Evolutionary conservation across 805 yeast genomes (phyloP).

Genomic region (Lachancea mirantina): DNA sequence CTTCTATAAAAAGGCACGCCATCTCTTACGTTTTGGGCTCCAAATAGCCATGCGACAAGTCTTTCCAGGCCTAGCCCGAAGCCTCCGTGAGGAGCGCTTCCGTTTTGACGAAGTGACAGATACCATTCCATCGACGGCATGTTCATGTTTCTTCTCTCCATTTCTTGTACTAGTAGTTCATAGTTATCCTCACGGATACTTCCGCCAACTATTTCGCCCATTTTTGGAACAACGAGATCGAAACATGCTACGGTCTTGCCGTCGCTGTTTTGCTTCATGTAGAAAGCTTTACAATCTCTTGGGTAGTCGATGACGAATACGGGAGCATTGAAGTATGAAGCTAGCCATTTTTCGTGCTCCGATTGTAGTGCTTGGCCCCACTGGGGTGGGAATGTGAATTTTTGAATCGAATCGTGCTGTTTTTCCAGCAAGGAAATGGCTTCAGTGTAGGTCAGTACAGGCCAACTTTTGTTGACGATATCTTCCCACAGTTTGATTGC

Average conservation of each 20-base stretch:
- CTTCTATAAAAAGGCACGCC: slow-evolving; percentile 82
- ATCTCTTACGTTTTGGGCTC: slow-evolving; percentile 75
- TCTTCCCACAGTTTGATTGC: slow-evolving; percentile 53
- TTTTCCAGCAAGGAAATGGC: slow-evolving; percentile 53
- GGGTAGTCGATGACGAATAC: slow-evolving; percentile 92
- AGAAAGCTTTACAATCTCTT: slow-evolving; percentile 69
- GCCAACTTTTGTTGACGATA: slow-evolving; percentile 51
- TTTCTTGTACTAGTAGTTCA: slow-evolving; percentile 40
- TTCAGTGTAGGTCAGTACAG: slow-evolving; percentile 62
- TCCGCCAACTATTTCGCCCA: slow-evolving; percentile 94
- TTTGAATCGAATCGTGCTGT: slow-evolving; percentile 24
- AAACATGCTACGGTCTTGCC: slow-evolving; percentile 74
- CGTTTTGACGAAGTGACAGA: slow-evolving; percentile 60
- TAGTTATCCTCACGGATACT: slow-evolving; percentile 76
- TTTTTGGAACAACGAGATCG: slow-evolving; percentile 80
- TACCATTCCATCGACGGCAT: slow-evolving; percentile 67
- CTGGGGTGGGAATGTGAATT: slow-evolving; percentile 36
- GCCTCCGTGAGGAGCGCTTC: slow-evolving; percentile 92
- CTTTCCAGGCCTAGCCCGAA: slow-evolving; percentile 95
- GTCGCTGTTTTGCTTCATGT: slow-evolving; percentile 60
- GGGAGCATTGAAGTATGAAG: slow-evolving; percentile 66
- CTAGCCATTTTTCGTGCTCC: slow-evolving; percentile 88
- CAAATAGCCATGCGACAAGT: slow-evolving; percentile 62
- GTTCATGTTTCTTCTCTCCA: slow-evolving; percentile 51
- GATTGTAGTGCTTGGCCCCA: slow-evolving; percentile 75